Percentiles rank a stretch among this genome's conserved stretches.
Conservation (phyloP, 805 yeast species). For the Monosporozyma aerobia region DNA sequence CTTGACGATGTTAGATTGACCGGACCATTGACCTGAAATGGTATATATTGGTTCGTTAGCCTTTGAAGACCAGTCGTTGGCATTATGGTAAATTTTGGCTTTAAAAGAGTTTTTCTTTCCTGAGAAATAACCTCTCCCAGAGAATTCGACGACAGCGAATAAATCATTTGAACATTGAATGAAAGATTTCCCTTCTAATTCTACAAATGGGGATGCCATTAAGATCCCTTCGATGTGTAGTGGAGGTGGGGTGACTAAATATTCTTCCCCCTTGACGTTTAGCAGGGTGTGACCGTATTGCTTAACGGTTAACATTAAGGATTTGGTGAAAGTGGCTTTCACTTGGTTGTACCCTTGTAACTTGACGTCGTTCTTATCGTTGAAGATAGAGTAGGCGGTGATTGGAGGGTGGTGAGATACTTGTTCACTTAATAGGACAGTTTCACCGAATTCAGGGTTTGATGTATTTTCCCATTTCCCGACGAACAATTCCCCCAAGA, state of each 20-base stretch:
- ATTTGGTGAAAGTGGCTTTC: constrained; percentile 70
- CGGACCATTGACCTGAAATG: constrained; percentile 90
- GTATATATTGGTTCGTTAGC: constrained; percentile 63
- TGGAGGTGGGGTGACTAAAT: constrained; percentile 83
- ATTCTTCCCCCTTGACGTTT: constrained; percentile 55
- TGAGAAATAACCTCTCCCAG: constrained; percentile 90
- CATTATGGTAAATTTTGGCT: constrained; percentile 62
- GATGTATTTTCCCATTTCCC: constrained; percentile 71
- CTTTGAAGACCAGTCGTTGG: constrained; percentile 40
- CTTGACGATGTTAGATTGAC: constrained; percentile 54
- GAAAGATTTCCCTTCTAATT: constrained; percentile 79
- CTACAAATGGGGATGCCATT: constrained; percentile 88
- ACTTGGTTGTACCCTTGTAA: constrained; percentile 88
- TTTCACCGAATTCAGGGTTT: constrained; percentile 56
- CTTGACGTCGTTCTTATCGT: constrained; percentile 56
- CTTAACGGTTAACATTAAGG: constrained; percentile 71
- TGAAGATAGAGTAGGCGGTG: constrained; percentile 81
- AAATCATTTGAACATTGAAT: constrained; percentile 80
- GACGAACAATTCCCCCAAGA: constrained; percentile 86
- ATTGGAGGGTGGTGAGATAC: constrained; percentile 97
- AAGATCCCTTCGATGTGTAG: constrained; percentile 90
- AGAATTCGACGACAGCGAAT: constrained; percentile 61
- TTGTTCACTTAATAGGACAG: constrained; percentile 78
- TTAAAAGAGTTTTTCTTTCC: constrained; percentile 93
- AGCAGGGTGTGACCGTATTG: constrained; percentile 88